Evolutionary conservation across 2,329 filamentous ascomycete species (phyloP).

Genomic region (Blastomyces emzantsi): DNA sequence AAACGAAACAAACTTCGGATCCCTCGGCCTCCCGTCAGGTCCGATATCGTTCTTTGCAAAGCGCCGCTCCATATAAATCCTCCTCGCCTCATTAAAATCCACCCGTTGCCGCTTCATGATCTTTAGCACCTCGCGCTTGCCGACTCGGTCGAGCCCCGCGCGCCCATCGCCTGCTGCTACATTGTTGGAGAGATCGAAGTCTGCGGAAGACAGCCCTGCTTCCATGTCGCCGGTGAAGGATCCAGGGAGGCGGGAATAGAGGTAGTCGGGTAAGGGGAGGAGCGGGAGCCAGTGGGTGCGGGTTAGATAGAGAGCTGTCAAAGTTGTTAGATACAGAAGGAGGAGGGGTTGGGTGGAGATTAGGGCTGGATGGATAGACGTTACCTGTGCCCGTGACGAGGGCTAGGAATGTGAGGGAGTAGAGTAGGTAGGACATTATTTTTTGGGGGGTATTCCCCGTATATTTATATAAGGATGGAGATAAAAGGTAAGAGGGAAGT

Average conservation of each 20-base stretch:
- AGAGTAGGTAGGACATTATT: conserved; percentile 70
- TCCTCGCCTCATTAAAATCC: conserved; percentile 82
- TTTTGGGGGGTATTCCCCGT: background rate
- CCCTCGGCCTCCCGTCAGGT: conserved; percentile 73
- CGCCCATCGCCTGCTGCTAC: conserved; percentile 69
- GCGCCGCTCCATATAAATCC: conserved; percentile 73
- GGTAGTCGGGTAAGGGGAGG: conserved; percentile 55
- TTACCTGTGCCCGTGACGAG: conserved; percentile 62
- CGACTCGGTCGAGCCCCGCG: conserved; percentile 68
- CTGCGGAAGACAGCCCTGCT: conserved; percentile 69
- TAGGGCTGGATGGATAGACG: conserved; percentile 15
- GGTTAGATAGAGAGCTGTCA: conserved; percentile 64
- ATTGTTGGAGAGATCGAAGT: conserved; percentile 76
- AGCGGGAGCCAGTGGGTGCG: conserved; percentile 66
- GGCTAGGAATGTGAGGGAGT: conserved; percentile 62
- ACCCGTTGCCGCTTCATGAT: conserved; percentile 85
- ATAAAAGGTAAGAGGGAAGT: background rate
- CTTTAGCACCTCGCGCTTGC: conserved; percentile 70
- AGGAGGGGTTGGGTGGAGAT: conserved; percentile 11
- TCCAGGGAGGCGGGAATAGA: conserved; percentile 69
- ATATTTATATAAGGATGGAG: background rate
- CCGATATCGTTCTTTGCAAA: conserved; percentile 86
- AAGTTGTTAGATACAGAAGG: conserved; percentile 9
- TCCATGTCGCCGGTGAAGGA: conserved; percentile 80
- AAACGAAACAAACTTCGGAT: conserved; percentile 95